Conservation (phyloP, 495 filamentous ascomycete species). For the Extremus antarcticus region DNA sequence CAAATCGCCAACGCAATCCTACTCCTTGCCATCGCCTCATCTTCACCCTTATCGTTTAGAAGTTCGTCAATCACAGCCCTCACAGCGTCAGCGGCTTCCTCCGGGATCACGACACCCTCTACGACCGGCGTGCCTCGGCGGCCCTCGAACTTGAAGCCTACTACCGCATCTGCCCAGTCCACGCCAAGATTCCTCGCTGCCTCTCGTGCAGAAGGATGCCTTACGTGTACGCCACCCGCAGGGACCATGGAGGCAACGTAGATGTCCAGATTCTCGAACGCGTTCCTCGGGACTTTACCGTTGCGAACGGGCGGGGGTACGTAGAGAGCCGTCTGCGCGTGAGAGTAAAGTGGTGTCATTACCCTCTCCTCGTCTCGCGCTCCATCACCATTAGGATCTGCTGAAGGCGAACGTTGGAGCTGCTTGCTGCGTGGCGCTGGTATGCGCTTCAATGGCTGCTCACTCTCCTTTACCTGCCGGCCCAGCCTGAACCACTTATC, state of each 20-base stretch:
- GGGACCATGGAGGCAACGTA: conserved; percentile 93
- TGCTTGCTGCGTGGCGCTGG: conserved; percentile 34
- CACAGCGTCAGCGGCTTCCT: conserved; percentile 59
- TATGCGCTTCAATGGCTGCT: conserved; percentile 67
- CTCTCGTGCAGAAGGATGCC: conserved; percentile 50
- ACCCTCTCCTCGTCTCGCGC: conserved; percentile 20
- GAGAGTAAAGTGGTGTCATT: conserved; percentile 54
- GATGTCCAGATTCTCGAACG: conserved; percentile 79
- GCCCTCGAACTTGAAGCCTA: conserved; percentile 68
- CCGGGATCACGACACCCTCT: conserved; percentile 63
- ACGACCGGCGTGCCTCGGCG: conserved; percentile 64
- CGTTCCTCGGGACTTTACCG: conserved; percentile 73
- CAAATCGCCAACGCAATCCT: conserved; percentile 56
- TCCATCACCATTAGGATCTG: conserved; percentile 22
- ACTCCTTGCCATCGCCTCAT: conserved; percentile 45
- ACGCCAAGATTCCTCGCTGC: conserved; percentile 70
- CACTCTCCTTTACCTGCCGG: conserved; percentile 57
- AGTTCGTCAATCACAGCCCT: conserved; percentile 54
- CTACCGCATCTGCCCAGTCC: conserved; percentile 82
- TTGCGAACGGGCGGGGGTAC: conserved; percentile 60
- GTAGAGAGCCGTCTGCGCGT: conserved; percentile 67
- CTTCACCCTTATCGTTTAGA: conserved; percentile 46
- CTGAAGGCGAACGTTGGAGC: not conserved
- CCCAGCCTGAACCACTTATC: conserved; percentile 86
- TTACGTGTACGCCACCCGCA: conserved; percentile 62